These are phyloP conservation scores for Ganoderma meredithae DNA, from an alignment of 1,284 basidiomycete species.

Conservation along the genomic window DNA sequence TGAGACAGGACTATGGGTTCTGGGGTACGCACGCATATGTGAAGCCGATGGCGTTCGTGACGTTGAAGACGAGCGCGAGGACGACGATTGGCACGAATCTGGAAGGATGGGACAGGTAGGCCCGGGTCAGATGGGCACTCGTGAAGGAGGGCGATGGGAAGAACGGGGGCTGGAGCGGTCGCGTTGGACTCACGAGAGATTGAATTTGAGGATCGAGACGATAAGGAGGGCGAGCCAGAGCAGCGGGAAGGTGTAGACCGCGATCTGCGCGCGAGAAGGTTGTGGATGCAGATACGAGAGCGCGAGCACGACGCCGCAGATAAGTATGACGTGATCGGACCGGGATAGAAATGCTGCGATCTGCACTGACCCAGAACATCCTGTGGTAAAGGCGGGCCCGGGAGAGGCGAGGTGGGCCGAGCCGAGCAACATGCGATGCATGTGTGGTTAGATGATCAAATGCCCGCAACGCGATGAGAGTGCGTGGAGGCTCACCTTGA, in stretches of 20 bases:
- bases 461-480: neutral
- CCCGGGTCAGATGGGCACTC: slow-evolving; percentile 16
- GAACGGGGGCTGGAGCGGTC: neutral
- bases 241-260: slow-evolving; percentile 89
- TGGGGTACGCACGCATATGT: slow-evolving; percentile 79
- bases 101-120: slow-evolving; percentile 27
- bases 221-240: slow-evolving; percentile 88
- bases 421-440: slow-evolving; percentile 3
- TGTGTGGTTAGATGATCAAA: slow-evolving; percentile 18
- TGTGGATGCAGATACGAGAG: neutral
- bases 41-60: slow-evolving; percentile 92
- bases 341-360: neutral
- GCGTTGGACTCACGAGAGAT: slow-evolving; percentile 73
- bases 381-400: slow-evolving; percentile 47
- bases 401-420: slow-evolving; percentile 2
- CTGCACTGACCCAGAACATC: slow-evolving; percentile 85
- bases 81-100: slow-evolving; percentile 90
- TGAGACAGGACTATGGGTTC: slow-evolving; percentile 13
- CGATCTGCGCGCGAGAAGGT: slow-evolving; percentile 59
- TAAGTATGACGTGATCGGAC: slow-evolving; percentile 12
- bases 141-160: slow-evolving; percentile 6
- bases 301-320: slow-evolving; percentile 10
- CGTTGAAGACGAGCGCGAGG: slow-evolving; percentile 90
- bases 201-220: slow-evolving; percentile 89
- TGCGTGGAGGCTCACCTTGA: slow-evolving; percentile 67